Percentiles rank a stretch among this genome's conserved stretches.
These are phyloP conservation scores for Coprinopsis marcescibilis DNA, from an alignment of 768 basidiomycete genomes.

Conservation along the genomic window DNA sequence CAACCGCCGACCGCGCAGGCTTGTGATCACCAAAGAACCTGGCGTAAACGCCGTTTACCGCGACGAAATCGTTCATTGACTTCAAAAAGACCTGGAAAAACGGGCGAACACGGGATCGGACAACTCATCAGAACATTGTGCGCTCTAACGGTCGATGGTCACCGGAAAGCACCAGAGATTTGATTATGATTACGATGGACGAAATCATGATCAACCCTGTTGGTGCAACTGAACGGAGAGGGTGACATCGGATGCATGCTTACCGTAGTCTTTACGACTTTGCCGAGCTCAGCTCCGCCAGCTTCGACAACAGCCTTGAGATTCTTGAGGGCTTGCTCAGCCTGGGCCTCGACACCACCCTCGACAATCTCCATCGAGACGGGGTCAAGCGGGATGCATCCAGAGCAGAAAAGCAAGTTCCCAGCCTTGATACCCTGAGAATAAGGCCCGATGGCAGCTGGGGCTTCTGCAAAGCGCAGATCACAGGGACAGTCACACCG, in stretches of 20 bases:
- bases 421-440: constrained; percentile 81
- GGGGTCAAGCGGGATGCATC: constrained; percentile 82
- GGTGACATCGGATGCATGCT: constrained; percentile 20
- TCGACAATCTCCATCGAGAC: constrained; percentile 60
- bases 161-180: background rate
- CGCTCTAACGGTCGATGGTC: no score
- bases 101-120: no score
- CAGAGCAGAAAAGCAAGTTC: constrained; percentile 84
- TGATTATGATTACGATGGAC: background rate
- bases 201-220: no score
- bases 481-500: no score
- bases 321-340: constrained; percentile 82
- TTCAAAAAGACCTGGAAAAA: constrained; percentile 78
- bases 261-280: constrained; percentile 91
- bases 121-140: no score
- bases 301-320: constrained; percentile 79
- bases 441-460: constrained; percentile 82
- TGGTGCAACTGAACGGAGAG: background rate
- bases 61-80: constrained; percentile 83
- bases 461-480: constrained; percentile 45
- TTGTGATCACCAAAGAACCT: constrained; percentile 86
- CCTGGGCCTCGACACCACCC: constrained; percentile 75
- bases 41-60: constrained; percentile 78
- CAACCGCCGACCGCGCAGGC: constrained; percentile 89
- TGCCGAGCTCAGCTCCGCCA: constrained; percentile 68